Evolutionary conservation across 768 basidiomycete species (phyloP), one percentile per base, ranked within the genome.

Genomic region (Pleurotus sapidus): DNA sequence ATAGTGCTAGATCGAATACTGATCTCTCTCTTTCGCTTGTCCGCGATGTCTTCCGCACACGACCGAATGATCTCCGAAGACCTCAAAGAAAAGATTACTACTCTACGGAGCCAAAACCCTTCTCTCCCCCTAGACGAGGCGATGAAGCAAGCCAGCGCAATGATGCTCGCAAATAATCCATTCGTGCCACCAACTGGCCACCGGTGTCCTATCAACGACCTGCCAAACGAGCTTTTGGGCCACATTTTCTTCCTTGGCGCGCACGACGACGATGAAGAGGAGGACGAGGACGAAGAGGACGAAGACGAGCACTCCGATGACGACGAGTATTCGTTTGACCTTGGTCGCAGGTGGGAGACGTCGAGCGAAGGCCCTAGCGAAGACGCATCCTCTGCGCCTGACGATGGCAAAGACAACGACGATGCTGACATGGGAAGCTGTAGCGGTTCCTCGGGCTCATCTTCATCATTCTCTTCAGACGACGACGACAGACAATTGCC

Each of bases 221-320:
- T 86, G 14, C 84, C 84, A 1, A 77, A 77, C 15, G 84, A 86
- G 62, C 70, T 87, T 23, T 75, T 87, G 5, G 80, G 77, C 0
- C 74, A 79, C 58, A 80, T 87, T 56, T 87, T 86, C 61, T 67
- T 74, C 9, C 60, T 78, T 8, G 84, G 84, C 4, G 69, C 72
- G 27, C 3, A 63, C 56, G 72, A 74, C 49, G 65, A 72, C 37
- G 69, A 69, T 15, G 74, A 80, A 45, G 67, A 69, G 37, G 68
- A 68, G 14, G 64, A 65, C 4, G 63, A 68, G 4, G 70, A 70
- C 0, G 66, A 63, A 0, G 68, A 70, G 3, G 73, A 24, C 53
- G 68, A 69, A 14, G 63, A 63, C n/a, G 68, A 64, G n/a, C 68
- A 72, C n/a, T 70, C 63, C 11, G 69, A 70, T n/a, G 68, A 70